These are phyloP conservation scores for Flaveria floridana DNA, from an alignment of 140 eudicot genomes.

Conservation along the genomic window DNA sequence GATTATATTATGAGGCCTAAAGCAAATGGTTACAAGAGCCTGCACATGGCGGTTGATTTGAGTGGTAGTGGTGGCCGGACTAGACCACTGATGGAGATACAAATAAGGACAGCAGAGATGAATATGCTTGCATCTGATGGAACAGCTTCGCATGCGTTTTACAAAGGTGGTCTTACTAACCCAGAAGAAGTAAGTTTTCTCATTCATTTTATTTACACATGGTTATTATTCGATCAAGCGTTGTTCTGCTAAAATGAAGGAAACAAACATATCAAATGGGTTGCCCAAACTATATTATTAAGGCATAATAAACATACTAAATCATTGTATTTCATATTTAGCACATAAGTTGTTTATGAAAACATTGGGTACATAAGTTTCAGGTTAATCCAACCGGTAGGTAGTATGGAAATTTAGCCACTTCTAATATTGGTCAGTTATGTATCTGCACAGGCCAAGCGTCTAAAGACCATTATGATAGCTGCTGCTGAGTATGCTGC, in stretches of 20 bases:
- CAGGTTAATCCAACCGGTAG: too few species aligned
- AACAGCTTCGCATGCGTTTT: slow-evolving; percentile 82
- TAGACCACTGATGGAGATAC: slow-evolving; percentile 84
- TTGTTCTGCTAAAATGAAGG: too few species aligned
- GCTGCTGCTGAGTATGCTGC: slow-evolving; percentile 98
- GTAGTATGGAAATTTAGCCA: neutral
- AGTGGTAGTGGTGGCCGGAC: slow-evolving; percentile 47
- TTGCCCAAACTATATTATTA: too few species aligned
- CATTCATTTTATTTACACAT: neutral
- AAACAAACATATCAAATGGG: too few species aligned
- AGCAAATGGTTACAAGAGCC: slow-evolving; percentile 82
- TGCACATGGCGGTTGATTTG: slow-evolving; percentile 93
- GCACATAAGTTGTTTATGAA: too few species aligned
- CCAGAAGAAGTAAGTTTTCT: slow-evolving; percentile 69
- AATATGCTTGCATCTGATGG: slow-evolving; percentile 82
- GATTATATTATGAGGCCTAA: slow-evolving; percentile 81
- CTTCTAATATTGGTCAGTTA: slow-evolving; percentile 2
- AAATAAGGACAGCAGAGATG: slow-evolving; percentile 84
- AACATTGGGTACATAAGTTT: too few species aligned
- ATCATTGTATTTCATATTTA: too few species aligned
- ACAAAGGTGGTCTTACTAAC: slow-evolving; percentile 86
- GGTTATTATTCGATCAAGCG: too few species aligned
- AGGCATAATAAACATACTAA: too few species aligned
- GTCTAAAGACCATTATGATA: slow-evolving; percentile 86
- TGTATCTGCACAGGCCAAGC: slow-evolving; percentile 55